Base-by-base conservation (phyloP, 2,329 filamentous ascomycete species). In the Ceratocystiopsis sp. region DNA sequence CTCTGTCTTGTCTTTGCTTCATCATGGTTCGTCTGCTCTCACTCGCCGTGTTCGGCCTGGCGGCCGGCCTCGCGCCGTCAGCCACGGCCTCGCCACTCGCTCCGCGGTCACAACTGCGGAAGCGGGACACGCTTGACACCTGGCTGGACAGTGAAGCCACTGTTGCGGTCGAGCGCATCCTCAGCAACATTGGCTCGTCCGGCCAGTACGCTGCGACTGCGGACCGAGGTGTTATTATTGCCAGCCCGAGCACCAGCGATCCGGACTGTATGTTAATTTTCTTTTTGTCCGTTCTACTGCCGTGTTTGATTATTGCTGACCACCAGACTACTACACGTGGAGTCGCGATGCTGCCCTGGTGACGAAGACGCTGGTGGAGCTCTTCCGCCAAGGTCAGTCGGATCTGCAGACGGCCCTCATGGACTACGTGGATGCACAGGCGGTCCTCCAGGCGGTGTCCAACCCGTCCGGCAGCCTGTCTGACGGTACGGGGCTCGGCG, bases 271-370 rank as follows among this genome's bases (percentile, higher is more conserved):
- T 61, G 68, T 56, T 9, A 7, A 21, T 4, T 21, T 4, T 10
- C 1, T 29, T 10, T 8, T 29, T 15, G 0, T 19, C 35, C 12
- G 32, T 11, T 16, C 15, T 11, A 7, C 21, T 38, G 10, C 18
- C 1, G 15, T 15, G 17, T 8, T 18, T 37, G 40, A 47, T 17
- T 34, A 34, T 3, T n/a, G 16, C 14, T 15, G 5, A 18, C 21
- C 16, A 9, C n/a, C 19, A 48, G 46, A 87, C 58, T 86, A 71
- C 54, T 87, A 76, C 54, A 84, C 80, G 1, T 89, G 83, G 83
- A 84, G 78, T 2, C 66, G 83, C 53, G 83, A 89, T 57, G 71
- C 78, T 15, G 79, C 77, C 19, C 65, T 87, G 29, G 74, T 75
- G 3, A 73, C 81, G 62, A 84, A 84, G 60, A 63, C 65, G 19